Evolutionary conservation across 2,329 filamentous ascomycete genomes (phyloP), one percentile per base, ranked within the genome.

Genomic region (Clarireedia hainanense): DNA sequence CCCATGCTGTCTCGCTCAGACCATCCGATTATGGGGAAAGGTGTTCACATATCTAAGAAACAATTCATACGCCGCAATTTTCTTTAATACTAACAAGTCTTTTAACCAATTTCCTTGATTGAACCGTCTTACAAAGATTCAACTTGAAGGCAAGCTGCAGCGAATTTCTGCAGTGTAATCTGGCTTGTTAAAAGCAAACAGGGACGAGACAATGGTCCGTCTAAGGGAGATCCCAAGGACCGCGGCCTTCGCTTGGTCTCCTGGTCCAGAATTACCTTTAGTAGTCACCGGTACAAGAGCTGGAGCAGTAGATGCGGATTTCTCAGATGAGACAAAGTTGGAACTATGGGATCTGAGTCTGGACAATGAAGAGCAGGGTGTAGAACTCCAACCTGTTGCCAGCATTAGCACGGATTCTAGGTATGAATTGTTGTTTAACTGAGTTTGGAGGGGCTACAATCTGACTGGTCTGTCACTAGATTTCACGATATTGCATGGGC

Each of bases 401-500:
- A 92, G 85, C 73, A 84, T 97, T 68, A 84, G 79, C 71, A 91
- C 89, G 50, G 94, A 97, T 67, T 91, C 92, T 57, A 94, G 89
- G 91, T 95, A 83, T 56, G 69, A 43, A 46, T n/a, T 57, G 52
- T 39, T 39, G 45, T 4, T 42, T 17, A n/a, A 39, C 39, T 10
- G 15, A 37, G 24, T 12, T 47, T 52, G 30, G 24, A 27, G 26
- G 52, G 24, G 14, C 7, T 45, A 60, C 55, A 27, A 43, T 47
- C 47, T 52, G 55, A 55, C 51, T 62, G 37, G 43, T 24, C 26
- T n/a, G 36, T 43, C 59, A 47, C 45, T 68, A 96, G 94, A 67
- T 99, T 99, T 73, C 94, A 96, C 72, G 94, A 97, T 69, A 88
- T 99, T 70, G 91, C 92, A 58, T 99, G 94, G 94, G 87, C 90